These are phyloP conservation scores for Crithidia mellificae DNA, from an alignment of 208 protist genomes.

Conservation along the genomic window DNA sequence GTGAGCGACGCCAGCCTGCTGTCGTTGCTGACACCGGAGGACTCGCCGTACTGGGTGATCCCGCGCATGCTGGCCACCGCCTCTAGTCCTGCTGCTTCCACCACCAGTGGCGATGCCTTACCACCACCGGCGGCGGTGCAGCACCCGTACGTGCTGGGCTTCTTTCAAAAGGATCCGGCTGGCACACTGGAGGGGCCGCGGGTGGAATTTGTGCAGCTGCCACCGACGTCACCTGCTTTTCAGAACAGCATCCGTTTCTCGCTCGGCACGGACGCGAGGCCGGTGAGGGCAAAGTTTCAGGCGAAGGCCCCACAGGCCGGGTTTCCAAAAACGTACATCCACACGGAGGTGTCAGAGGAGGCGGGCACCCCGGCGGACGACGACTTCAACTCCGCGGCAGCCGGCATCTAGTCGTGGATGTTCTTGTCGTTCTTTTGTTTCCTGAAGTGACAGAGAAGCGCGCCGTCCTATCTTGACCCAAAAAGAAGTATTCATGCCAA, in stretches of 20 bases:
- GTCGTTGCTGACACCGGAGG: slow-evolving; percentile 45
- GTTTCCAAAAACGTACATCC: slow-evolving; percentile 31
- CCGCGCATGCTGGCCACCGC: slow-evolving; percentile 46
- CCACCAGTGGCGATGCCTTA: not conserved
- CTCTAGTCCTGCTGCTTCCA: not conserved
- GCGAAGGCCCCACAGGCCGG: slow-evolving; percentile 26
- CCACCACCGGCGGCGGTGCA: not conserved
- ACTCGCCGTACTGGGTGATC: slow-evolving; percentile 62
- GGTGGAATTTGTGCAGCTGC: slow-evolving; percentile 23
- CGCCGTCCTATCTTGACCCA: no score
- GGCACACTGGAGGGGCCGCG: slow-evolving; percentile 5
- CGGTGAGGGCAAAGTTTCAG: slow-evolving; percentile 24
- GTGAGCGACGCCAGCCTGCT: slow-evolving; percentile 42
- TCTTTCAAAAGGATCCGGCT: slow-evolving; percentile 14
- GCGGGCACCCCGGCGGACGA: slow-evolving; percentile 29
- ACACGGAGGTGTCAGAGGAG: slow-evolving; percentile 27
- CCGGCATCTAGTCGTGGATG: slow-evolving; percentile 1
- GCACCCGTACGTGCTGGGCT: slow-evolving; percentile 25
- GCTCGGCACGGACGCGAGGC: not conserved
- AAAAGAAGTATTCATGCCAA: no score
- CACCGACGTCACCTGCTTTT: slow-evolving; percentile 14
- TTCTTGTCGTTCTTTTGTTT: no score
- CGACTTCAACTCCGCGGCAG: not conserved
- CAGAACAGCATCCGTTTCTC: slow-evolving; percentile 20
- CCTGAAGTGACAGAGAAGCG: no score